Evolutionary conservation across 257 asterid genomes (phyloP).

Genomic region (Craterostigma plantagineum): DNA sequence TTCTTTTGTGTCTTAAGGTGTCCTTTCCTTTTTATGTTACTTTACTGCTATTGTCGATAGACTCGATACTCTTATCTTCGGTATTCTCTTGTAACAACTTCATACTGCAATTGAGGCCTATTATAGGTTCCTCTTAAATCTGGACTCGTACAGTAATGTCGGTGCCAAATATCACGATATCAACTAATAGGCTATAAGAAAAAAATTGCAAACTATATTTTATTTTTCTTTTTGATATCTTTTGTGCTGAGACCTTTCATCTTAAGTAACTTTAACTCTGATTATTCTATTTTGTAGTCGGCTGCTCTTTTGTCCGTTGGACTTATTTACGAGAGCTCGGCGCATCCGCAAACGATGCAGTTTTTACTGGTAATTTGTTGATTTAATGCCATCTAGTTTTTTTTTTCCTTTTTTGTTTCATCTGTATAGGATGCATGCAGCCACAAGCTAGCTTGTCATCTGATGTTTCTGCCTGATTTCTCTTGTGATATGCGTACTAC

Average conservation of each 20-base stretch:
- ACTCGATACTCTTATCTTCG: too few relatives aligned
- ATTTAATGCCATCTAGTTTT: constrained; percentile 6
- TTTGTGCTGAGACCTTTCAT: neutral
- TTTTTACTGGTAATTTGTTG: constrained; percentile 63
- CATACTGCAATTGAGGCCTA: too few relatives aligned
- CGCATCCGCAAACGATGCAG: constrained; percentile 94
- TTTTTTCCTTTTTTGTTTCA: neutral
- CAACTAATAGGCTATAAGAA: constrained; percentile 6
- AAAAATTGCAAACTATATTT: constrained; percentile 8
- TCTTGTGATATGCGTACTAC: too few relatives aligned
- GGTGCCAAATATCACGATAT: too few relatives aligned
- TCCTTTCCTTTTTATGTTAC: constrained; percentile 1
- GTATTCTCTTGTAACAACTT: too few relatives aligned
- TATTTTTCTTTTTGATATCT: neutral
- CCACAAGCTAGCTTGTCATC: too few relatives aligned
- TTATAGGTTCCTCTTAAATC: too few relatives aligned
- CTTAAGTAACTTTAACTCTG: constrained; percentile 3
- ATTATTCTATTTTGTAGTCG: constrained; percentile 34
- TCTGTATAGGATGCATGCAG: neutral
- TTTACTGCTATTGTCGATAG: neutral
- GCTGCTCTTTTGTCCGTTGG: constrained; percentile 92
- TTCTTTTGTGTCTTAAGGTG: constrained; percentile 1
- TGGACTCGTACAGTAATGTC: too few relatives aligned
- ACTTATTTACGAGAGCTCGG: constrained; percentile 91
- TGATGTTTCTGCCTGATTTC: too few relatives aligned